Conservation (phyloP, 75 land plant species). For the Pseudotsuga menziesii region DNA sequence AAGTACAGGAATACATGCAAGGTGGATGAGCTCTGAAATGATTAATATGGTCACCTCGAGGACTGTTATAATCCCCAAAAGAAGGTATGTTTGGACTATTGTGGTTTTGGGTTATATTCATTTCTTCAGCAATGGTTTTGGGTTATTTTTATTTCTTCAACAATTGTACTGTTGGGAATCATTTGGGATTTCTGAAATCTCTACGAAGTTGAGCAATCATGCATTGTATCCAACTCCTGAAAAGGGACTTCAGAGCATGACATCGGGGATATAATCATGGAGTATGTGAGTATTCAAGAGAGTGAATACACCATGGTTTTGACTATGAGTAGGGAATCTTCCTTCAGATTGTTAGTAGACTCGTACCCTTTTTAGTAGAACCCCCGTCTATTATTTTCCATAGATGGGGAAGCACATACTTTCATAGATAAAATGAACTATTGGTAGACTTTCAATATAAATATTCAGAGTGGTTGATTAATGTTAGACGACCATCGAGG, state of each 20-base stretch:
- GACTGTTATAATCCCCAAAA: constrained; percentile 14
- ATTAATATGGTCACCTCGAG: constrained; percentile 61
- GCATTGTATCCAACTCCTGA: constrained; percentile 73
- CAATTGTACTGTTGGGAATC: constrained; percentile 55
- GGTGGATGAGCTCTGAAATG: constrained; percentile 66
- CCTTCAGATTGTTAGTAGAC: constrained; percentile 70
- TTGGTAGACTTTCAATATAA: too few relatives aligned
- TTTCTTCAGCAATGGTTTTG: constrained; percentile 57
- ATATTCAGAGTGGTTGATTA: too few relatives aligned
- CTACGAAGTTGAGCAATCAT: constrained; percentile 72
- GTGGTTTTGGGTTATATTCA: constrained; percentile 85
- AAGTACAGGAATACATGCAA: constrained; percentile 49
- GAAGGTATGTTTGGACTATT: constrained; percentile 81
- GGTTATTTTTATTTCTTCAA: too few relatives aligned
- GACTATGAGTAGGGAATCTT: constrained; percentile 72
- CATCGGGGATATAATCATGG: constrained; percentile 60
- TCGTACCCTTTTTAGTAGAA: constrained; percentile 71
- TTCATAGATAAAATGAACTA: too few relatives aligned
- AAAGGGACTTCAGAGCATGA: constrained; percentile 64
- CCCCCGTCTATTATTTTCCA: too few relatives aligned
- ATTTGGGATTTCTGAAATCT: constrained; percentile 64
- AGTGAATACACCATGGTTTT: constrained; percentile 75
- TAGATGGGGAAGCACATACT: too few relatives aligned
- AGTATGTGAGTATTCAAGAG: constrained; percentile 76
- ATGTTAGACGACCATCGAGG: too few relatives aligned